Percentiles rank a stretch among this genome's conserved stretches.
phyloP scores from a whole-genome alignment of 768 basidiomycete species.

The Rhizopogon roseolus region DNA sequence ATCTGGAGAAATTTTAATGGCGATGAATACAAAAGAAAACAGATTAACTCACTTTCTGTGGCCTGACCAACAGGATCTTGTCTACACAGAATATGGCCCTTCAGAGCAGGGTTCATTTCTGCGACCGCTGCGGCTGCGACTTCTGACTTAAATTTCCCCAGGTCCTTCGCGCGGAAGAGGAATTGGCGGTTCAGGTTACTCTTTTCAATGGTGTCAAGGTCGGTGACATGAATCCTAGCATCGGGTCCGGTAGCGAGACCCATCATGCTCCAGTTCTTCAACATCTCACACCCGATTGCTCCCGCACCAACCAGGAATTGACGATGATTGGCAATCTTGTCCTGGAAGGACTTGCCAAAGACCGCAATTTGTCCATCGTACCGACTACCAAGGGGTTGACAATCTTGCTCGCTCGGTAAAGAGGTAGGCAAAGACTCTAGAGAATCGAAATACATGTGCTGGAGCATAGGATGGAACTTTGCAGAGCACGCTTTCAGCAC shows the following conservation, averaged over 20 bases:
- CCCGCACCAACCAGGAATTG: constrained; percentile 99
- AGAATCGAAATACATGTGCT: constrained; percentile 96
- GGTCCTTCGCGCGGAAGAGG: constrained; percentile 92
- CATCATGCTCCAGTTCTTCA: constrained; percentile 99
- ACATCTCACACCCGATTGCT: constrained; percentile 99
- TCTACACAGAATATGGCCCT: constrained; percentile 79
- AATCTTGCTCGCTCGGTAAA: constrained; percentile 78
- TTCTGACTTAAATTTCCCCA: constrained; percentile 96
- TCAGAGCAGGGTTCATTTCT: constrained; percentile 93
- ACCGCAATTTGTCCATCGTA: constrained; percentile 97
- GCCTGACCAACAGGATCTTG: constrained; percentile 92
- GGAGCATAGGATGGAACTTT: constrained; percentile 96
- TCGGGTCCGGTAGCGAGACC: constrained; percentile 79
- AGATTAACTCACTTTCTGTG: constrained; percentile 73
- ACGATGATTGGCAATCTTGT: constrained; percentile 82
- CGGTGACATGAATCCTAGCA: constrained; percentile 88
- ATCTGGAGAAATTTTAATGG: constrained; percentile 41
- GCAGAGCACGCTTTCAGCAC: constrained; percentile 95
- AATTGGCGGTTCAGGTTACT: constrained; percentile 98
- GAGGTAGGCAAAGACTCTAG: constrained; percentile 83
- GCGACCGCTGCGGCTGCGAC: constrained; percentile 87
- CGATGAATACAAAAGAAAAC: not conserved
- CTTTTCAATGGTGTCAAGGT: constrained; percentile 99
- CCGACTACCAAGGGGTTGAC: constrained; percentile 73
- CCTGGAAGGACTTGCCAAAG: constrained; percentile 90